Base-by-base conservation (phyloP, 2,329 filamentous ascomycete genomes). In the Hypoxylon sp. region DNA sequence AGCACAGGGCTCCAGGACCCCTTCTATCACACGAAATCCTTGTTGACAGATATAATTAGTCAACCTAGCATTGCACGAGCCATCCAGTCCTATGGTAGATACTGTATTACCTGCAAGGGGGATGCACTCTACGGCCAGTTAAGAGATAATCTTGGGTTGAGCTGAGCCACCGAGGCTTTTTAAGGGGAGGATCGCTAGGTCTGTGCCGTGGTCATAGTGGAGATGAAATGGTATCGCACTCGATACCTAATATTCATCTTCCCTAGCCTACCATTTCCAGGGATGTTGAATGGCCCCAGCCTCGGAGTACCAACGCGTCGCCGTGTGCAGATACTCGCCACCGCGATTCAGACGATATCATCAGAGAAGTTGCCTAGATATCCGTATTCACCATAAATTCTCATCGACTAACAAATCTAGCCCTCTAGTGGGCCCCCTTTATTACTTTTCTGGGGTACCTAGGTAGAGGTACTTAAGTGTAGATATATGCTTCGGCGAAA, bases 41-140 rank as follows among this genome's bases (percentile, higher is more conserved):
- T 53, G 22, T 55, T 8, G 10, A 10, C 20, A 14, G 20, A 10
- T 42, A 17, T 17, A 42, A 55, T 55, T 55, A 22, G 35, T 22
- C 22, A 8, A 8, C 42, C 51, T 27, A 30, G n/a, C 33, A 58
- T 58, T 49, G 55, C 30, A 58, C 22, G 35, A 55, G 33, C 33
- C 53, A 42, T 14, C 35, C 8, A 33, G 20, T 27, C 25, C 20
- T 44, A 44, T n/a, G 40, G 17, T 22, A 1, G n/a, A 10, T 44
- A 2, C 17, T 44, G 17, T 7, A 42, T n/a, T n/a, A n/a, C 2
- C 1, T 20, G 6, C 20, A 42, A 6, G 37, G 37, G 37, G 14
- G 37, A 7, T 7, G 6, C n/a, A 42, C 2, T n/a, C 37, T 17
- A 17, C n/a, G 6, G 37, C 17, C n/a, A 13, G 7, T 42, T 17